phyloP scores from a whole-genome alignment of 306 rosid species.

The Betula pendula region DNA sequence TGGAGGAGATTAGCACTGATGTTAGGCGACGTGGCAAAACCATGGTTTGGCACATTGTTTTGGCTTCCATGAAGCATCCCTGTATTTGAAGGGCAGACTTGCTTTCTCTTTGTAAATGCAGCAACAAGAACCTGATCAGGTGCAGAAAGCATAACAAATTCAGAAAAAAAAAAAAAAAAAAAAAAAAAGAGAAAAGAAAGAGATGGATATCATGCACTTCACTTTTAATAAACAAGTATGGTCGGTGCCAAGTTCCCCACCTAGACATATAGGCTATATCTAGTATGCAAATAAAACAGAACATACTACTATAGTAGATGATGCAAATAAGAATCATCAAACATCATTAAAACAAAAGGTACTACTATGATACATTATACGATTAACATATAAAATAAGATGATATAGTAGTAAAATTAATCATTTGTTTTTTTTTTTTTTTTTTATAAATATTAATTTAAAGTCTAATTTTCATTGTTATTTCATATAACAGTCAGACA shows the following conservation, averaged over 20 bases:
- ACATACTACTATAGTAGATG: background rate
- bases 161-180: no score
- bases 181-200: no score
- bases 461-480: no score
- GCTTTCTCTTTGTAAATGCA: conserved; percentile 59
- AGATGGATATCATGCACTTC: background rate
- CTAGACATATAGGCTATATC: background rate
- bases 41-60: conserved; percentile 28
- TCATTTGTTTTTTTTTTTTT: no score
- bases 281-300: no score
- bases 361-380: no score
- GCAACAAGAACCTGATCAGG: conserved; percentile 65
- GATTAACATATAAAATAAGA: no score
- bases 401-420: no score
- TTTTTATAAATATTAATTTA: no score
- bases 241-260: conserved; percentile 13
- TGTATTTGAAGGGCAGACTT: conserved; percentile 49
- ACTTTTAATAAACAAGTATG: background rate
- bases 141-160: background rate
- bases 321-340: background rate
- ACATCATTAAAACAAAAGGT: background rate
- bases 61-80: conserved; percentile 50
- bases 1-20: conserved; percentile 35
- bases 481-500: no score
- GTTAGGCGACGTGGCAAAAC: conserved; percentile 26